Evolutionary conservation across 805 yeast species (phyloP).

Genomic region (Ogataea salicorniae): DNA sequence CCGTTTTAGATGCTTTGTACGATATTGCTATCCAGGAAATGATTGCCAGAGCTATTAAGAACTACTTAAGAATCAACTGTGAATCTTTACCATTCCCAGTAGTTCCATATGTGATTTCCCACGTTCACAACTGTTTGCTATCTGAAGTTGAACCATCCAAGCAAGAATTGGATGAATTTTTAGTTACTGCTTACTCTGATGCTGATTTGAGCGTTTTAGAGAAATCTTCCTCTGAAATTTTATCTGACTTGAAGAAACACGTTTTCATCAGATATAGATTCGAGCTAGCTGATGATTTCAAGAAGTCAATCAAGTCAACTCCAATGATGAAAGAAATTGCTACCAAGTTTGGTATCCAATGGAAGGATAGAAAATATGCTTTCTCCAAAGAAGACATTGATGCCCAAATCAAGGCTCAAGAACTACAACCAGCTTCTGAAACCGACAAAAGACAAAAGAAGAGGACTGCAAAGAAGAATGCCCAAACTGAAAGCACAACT

Average conservation of each 20-base stretch:
- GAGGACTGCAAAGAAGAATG: slow-evolving; percentile 26
- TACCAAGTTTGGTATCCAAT: slow-evolving; percentile 79
- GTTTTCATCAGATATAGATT: slow-evolving; percentile 62
- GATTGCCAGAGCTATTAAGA: slow-evolving; percentile 76
- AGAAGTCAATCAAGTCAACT: slow-evolving; percentile 30
- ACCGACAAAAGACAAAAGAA: slow-evolving; percentile 29
- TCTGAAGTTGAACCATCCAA: slow-evolving; percentile 30
- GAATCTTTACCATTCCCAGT: slow-evolving; percentile 45
- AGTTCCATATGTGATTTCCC: slow-evolving; percentile 58
- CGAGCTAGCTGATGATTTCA: slow-evolving; percentile 48
- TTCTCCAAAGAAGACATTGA: slow-evolving; percentile 41
- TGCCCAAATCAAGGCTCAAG: slow-evolving; percentile 20
- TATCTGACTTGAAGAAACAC: slow-evolving; percentile 42
- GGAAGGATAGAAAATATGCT: slow-evolving; percentile 50
- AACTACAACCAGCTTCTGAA: slow-evolving; percentile 17
- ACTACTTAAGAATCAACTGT: slow-evolving; percentile 51
- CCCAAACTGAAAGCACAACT: slow-evolving; percentile 9
- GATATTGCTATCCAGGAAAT: slow-evolving; percentile 57
- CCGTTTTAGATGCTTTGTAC: slow-evolving; percentile 44
- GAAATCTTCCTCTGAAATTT: slow-evolving; percentile 39
- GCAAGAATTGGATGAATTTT: slow-evolving; percentile 39
- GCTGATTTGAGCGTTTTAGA: slow-evolving; percentile 39
- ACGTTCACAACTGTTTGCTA: slow-evolving; percentile 65
- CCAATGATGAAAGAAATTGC: slow-evolving; percentile 66
- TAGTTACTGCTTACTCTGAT: slow-evolving; percentile 37